Percentiles rank a stretch among this genome's conserved stretches.
Conservation (phyloP, 2,329 filamentous ascomycete genomes). For the Aspergillus niger region DNA sequence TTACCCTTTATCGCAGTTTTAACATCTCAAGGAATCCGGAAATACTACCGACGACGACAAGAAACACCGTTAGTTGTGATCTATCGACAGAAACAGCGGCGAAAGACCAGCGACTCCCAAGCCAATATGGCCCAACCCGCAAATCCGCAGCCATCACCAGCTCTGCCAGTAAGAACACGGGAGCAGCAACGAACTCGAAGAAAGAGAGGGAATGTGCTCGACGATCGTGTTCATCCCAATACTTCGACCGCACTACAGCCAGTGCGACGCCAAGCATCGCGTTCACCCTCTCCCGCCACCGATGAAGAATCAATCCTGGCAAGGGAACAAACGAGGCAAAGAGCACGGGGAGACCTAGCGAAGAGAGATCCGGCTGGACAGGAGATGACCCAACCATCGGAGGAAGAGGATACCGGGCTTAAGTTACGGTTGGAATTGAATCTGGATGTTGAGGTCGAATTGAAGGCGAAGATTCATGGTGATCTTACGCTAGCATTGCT, state of each 20-base stretch:
- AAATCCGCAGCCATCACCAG: not conserved
- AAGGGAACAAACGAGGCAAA: not conserved
- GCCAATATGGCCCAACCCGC: no score
- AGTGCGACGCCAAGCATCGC: not conserved
- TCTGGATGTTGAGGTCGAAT: constrained; percentile 78
- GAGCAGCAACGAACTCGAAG: not conserved
- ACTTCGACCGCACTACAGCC: not conserved
- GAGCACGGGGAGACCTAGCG: not conserved
- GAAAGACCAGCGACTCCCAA: no score
- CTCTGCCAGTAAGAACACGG: not conserved
- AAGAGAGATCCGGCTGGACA: not conserved
- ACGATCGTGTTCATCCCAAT: not conserved
- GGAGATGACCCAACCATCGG: not conserved
- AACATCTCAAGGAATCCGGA: no score
- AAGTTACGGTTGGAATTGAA: constrained; percentile 75
- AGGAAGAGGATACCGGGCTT: constrained; percentile 17
- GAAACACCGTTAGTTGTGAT: no score
- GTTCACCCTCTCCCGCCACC: not conserved
- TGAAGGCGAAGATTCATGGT: constrained; percentile 83
- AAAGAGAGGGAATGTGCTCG: not conserved
- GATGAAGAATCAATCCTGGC: not conserved
- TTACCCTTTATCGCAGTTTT: no score
- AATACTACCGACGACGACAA: no score
- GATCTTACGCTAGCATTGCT: constrained; percentile 77
- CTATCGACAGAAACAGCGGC: no score